phyloP scores from a whole-genome alignment of 1,284 basidiomycete genomes.

The Apiotrichum gamsii region DNA sequence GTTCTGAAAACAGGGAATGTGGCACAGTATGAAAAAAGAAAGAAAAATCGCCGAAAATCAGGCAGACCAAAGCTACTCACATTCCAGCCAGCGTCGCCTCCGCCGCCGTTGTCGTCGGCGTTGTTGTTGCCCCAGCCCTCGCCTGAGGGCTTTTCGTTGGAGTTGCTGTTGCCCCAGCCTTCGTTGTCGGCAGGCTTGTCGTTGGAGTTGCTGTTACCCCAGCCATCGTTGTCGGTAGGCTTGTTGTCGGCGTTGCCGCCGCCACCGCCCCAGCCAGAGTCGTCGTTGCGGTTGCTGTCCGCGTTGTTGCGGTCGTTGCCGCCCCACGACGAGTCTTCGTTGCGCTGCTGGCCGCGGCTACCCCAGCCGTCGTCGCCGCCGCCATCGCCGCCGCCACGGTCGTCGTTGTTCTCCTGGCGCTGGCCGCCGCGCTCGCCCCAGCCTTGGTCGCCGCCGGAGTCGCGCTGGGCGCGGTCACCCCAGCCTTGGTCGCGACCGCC shows the following conservation, averaged over 20 bases:
- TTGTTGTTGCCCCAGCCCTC: background rate
- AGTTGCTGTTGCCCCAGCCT: background rate
- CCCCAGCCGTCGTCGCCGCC: slow-evolving; percentile 6
- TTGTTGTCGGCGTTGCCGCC: background rate
- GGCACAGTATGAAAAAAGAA: too few relatives aligned
- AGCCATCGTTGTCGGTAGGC: too few relatives aligned
- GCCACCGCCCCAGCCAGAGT: background rate
- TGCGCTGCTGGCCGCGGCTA: background rate
- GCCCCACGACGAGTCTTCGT: background rate
- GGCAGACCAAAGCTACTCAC: too few relatives aligned
- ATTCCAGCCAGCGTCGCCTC: background rate
- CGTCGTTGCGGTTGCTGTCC: background rate
- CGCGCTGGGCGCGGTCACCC: background rate
- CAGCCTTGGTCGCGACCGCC: background rate
- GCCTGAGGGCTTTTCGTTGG: too few relatives aligned
- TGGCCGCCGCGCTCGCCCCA: background rate
- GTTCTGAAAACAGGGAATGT: too few relatives aligned
- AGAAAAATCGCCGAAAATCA: too few relatives aligned
- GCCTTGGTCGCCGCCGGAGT: background rate
- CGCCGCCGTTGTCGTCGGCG: background rate
- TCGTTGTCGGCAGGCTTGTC: too few relatives aligned
- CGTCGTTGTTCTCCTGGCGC: too few relatives aligned
- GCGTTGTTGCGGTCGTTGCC: background rate
- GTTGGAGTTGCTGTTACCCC: background rate
- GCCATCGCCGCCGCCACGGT: slow-evolving; percentile 2